Conservation (phyloP, 148 eudicot species). For the Silene latifolia region DNA sequence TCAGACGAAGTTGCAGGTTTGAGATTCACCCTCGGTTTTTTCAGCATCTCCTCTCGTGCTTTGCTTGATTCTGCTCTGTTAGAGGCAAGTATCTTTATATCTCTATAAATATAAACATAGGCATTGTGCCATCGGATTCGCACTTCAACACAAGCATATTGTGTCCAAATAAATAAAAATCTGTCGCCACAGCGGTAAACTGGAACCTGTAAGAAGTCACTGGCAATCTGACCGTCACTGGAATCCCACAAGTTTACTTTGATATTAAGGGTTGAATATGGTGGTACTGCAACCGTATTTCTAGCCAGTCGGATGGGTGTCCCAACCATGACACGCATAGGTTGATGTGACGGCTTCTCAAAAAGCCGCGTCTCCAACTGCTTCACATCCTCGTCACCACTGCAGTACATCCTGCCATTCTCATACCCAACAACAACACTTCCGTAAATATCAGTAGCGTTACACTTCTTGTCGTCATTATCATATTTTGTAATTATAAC, state of each 20-base stretch:
- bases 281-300: neutral
- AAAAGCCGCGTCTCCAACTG: neutral
- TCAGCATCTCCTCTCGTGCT: neutral
- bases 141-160: neutral
- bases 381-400: neutral
- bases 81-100: neutral
- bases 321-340: neutral
- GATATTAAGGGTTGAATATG: neutral
- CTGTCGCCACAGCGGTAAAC: neutral
- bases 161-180: neutral
- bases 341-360: neutral
- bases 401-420: neutral
- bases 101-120: neutral
- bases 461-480: neutral
- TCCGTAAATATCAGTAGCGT: slow-evolving; percentile 6
- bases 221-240: neutral
- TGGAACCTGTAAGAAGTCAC: neutral
- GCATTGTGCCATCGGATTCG: neutral
- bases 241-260: neutral
- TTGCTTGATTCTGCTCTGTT: neutral
- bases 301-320: neutral
- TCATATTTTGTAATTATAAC: neutral
- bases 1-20: neutral
- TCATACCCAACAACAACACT: neutral
- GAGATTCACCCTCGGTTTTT: neutral